These are phyloP conservation scores for Porphyrellus cyaneotinctus DNA, from an alignment of 768 basidiomycete species.

Conservation along the genomic window DNA sequence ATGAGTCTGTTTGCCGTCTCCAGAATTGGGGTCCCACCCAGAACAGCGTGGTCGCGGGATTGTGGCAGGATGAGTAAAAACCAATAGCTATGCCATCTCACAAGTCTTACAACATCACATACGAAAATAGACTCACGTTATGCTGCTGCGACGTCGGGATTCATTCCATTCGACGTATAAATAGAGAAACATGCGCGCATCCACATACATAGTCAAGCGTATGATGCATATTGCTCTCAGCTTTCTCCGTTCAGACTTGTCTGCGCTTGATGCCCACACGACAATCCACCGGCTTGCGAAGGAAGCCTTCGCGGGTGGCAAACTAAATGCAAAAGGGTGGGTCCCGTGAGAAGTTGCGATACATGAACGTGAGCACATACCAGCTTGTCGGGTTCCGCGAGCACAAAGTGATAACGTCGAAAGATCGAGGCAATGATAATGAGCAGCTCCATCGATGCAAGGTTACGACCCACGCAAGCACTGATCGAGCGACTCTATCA, in stretches of 20 bases:
- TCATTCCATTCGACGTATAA: not conserved
- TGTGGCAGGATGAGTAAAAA: slow-evolving; percentile 4
- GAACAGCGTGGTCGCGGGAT: slow-evolving; percentile 1
- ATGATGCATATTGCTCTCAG: not conserved
- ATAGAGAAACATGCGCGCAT: slow-evolving; percentile 1
- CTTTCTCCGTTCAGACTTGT: slow-evolving; percentile 27
- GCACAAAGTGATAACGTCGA: slow-evolving; percentile 69
- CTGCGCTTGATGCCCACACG: slow-evolving; percentile 69
- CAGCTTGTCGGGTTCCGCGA: slow-evolving; percentile 53
- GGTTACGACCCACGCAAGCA: slow-evolving; percentile 80
- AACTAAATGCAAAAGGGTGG: slow-evolving; percentile 40
- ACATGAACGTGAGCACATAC: slow-evolving; percentile 35
- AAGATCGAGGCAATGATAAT: slow-evolving; percentile 80
- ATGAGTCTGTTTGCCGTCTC: slow-evolving; percentile 1
- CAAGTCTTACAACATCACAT: not conserved
- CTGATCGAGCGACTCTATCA: slow-evolving; percentile 32
- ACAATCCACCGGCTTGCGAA: slow-evolving; percentile 77
- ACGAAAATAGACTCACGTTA: slow-evolving; percentile 17
- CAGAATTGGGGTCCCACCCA: not conserved
- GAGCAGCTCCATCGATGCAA: slow-evolving; percentile 74
- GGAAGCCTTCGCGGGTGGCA: slow-evolving; percentile 78
- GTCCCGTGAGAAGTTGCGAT: slow-evolving; percentile 3
- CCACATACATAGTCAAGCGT: not conserved
- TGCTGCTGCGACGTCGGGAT: not conserved
- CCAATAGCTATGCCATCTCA: not conserved